Conservation (phyloP, 345 rosid genomes). For the Eucalyptus cladocalyx region DNA sequence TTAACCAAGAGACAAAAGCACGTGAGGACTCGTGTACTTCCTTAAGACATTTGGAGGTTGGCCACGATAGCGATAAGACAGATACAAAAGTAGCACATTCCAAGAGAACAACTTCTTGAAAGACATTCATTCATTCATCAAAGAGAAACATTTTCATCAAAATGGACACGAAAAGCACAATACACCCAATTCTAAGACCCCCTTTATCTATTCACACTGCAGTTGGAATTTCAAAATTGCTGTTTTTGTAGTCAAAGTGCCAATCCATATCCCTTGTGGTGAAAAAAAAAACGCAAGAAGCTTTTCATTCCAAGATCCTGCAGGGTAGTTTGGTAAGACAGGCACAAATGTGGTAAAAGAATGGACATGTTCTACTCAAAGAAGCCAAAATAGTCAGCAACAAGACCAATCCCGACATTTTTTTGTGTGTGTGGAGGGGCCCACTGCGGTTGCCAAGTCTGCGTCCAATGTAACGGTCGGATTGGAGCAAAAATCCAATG, state of each 20-base stretch:
- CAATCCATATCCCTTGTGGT: background rate
- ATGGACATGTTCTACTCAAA: background rate
- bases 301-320: background rate
- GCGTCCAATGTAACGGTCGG: constrained; percentile 42
- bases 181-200: background rate
- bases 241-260: background rate
- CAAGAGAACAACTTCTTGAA: background rate
- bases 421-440: background rate
- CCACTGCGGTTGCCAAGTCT: constrained; percentile 14
- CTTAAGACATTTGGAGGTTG: background rate
- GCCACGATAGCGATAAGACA: background rate
- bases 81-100: background rate
- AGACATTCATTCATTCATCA: background rate
- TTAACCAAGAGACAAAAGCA: background rate
- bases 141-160: background rate
- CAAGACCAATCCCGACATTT: background rate
- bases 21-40: background rate
- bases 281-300: background rate
- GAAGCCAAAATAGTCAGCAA: background rate
- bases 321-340: background rate
- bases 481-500: constrained; percentile 17
- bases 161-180: background rate
- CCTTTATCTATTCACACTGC: background rate
- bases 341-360: background rate
- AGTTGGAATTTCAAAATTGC: background rate